Conservation (phyloP, 805 yeast species). For the Danielozyma ontarioensis region DNA sequence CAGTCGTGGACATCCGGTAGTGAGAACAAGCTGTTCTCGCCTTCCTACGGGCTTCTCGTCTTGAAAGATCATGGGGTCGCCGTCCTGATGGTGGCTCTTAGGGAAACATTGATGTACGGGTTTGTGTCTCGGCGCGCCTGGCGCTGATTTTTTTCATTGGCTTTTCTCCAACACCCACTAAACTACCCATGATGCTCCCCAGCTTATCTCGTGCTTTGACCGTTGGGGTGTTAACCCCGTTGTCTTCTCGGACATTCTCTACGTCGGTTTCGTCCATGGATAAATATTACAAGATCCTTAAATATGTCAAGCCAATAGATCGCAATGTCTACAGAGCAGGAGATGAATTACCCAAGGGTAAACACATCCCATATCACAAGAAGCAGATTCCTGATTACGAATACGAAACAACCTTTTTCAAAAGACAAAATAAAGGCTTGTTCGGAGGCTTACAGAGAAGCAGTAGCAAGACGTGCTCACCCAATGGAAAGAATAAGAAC, state of each 20-base stretch:
- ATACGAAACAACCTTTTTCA: conserved; percentile 71
- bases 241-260: not conserved
- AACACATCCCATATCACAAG: conserved; percentile 17
- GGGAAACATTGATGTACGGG: no score
- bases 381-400: conserved; percentile 24
- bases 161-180: no score
- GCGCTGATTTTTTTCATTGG: no score
- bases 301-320: conserved; percentile 34
- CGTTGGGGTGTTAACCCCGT: no score
- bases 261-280: conserved; percentile 9
- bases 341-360: conserved; percentile 23
- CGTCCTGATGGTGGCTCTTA: no score
- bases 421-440: conserved; percentile 81
- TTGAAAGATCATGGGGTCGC: no score
- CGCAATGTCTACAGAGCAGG: conserved; percentile 32
- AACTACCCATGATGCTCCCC: no score
- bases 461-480: conserved; percentile 74
- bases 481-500: conserved; percentile 64
- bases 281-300: conserved; percentile 36
- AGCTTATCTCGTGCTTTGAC: no score
- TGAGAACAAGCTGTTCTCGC: no score
- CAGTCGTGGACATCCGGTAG: no score
- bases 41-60: no score
- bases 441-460: conserved; percentile 84
- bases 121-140: no score